Conservation (phyloP, 2,329 filamentous ascomycete species). For the Exophiala aquamarina region DNA sequence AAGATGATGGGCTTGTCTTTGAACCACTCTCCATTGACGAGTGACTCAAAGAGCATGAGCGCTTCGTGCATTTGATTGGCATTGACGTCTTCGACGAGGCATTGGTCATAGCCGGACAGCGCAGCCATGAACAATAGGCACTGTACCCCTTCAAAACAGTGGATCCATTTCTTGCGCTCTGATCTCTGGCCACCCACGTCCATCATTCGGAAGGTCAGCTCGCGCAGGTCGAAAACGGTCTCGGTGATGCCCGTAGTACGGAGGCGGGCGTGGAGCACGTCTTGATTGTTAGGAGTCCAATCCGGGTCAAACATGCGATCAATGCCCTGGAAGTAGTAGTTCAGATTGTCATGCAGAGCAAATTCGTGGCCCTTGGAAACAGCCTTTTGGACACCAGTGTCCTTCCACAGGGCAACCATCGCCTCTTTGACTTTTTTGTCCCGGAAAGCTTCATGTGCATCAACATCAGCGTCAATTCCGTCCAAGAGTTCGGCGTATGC, state of each 20-base stretch:
- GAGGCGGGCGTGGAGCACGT: conserved; percentile 85
- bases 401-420: conserved; percentile 80
- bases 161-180: conserved; percentile 96
- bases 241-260: conserved; percentile 95
- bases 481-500: conserved; percentile 77
- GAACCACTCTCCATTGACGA: conserved; percentile 86
- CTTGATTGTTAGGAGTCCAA: conserved; percentile 90
- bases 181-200: conserved; percentile 90
- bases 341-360: conserved; percentile 90
- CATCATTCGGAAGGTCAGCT: conserved; percentile 95
- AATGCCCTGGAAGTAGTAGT: conserved; percentile 81
- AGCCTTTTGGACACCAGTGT: conserved; percentile 80
- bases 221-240: conserved; percentile 86
- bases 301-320: conserved; percentile 72
- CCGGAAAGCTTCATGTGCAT: conserved; percentile 77
- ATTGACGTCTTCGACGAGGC: conserved; percentile 92
- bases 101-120: conserved; percentile 95
- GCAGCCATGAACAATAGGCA: conserved; percentile 91
- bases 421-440: conserved; percentile 62
- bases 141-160: conserved; percentile 93
- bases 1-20: conserved; percentile 77
- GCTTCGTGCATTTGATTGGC: conserved; percentile 93
- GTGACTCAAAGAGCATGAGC: conserved; percentile 81
- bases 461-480: conserved; percentile 74
- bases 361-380: conserved; percentile 95